Evolutionary conservation across 2,329 filamentous ascomycete species (phyloP), one percentile per base, ranked within the genome.

Genomic region (Epichloe hybrida): DNA sequence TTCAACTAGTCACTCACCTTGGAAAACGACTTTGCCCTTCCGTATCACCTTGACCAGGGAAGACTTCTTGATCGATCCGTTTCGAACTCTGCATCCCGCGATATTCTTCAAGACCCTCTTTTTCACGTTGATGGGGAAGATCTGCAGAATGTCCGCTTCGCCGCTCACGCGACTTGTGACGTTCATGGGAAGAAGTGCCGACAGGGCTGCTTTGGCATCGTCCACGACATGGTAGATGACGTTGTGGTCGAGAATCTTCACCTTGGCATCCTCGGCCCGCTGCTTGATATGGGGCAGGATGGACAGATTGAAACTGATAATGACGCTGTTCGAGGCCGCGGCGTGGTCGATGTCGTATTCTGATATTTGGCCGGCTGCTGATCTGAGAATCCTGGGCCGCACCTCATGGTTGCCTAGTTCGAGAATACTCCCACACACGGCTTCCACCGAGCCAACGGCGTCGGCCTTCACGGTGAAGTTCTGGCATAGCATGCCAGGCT

Each of bases 281-380:
- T 78, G 76, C 54, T 76, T 73, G 57, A 95, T 84, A 49, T 82
- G 73, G 7, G 77, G 75, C 1, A 86, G 80, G 7, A 89, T 71
- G 0, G 77, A 59, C 46, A 79, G 81, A 68, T 96, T 96, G 76
- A 98, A 98, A 59, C 86, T 87, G 66, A 97, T 74, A 56, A 97
- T 80, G 58, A 83, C 72, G 37, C 86, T 88, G 31, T 79, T 75
- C 2, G 91, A 86, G 17, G 80, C 80, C 1, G 85, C 80, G 0
- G 93, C 91, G 63, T 93, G 86, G 62, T 95, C 87, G 50, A 98
- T 75, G 64, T 98, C 93, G 56, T 82, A 94, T 68, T 96, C 88
- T 36, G 78, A 80, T 41, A 97, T 76, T 23, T 82, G 74, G 1
- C 93, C 94, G 1, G 93, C 85, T 2, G 77, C 80, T 3, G 85